phyloP scores from a whole-genome alignment of 2,329 filamentous ascomycete genomes.

The Aschersonia sp. region DNA sequence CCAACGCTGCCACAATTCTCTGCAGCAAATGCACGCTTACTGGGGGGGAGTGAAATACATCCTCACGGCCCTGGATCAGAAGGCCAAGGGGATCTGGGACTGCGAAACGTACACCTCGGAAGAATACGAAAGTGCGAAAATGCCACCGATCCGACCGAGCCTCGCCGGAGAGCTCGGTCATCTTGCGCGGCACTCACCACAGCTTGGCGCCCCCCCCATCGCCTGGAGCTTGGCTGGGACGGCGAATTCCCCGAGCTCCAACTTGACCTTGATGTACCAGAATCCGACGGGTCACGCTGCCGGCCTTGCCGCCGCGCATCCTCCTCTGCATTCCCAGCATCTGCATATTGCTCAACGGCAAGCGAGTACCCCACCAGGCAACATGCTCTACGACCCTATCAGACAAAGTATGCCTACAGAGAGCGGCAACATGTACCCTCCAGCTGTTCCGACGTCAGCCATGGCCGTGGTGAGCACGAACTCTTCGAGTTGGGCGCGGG shows the following conservation, averaged over 20 bases:
- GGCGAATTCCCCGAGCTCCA: constrained; percentile 73
- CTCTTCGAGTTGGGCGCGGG: constrained; percentile 18
- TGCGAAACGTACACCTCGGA: constrained; percentile 54
- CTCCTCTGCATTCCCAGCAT: constrained; percentile 1
- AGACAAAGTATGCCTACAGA: constrained; percentile 37
- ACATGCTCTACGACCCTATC: constrained; percentile 47
- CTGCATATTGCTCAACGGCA: constrained; percentile 10
- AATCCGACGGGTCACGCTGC: constrained; percentile 17
- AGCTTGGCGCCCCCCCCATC: constrained; percentile 33
- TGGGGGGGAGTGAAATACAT: constrained; percentile 86
- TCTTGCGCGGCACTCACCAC: constrained; percentile 32
- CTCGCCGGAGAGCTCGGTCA: constrained; percentile 24
- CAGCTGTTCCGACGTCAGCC: constrained; percentile 33
- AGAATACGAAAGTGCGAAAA: constrained; percentile 61
- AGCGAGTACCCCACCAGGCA: constrained; percentile 36
- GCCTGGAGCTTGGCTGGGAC: constrained; percentile 83
- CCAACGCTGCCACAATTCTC: constrained; percentile 69
- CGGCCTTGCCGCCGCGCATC: constrained; percentile 1
- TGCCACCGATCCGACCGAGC: constrained; percentile 22
- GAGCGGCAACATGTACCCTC: constrained; percentile 29
- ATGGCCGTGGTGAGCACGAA: constrained; percentile 30
- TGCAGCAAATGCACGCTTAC: constrained; percentile 68
- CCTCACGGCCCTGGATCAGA: constrained; percentile 72
- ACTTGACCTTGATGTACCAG: constrained; percentile 68
- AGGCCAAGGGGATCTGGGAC: constrained; percentile 75